These are phyloP conservation scores for Trichoderma cornu-damae DNA, from an alignment of 2,329 filamentous ascomycete species.

Conservation along the genomic window DNA sequence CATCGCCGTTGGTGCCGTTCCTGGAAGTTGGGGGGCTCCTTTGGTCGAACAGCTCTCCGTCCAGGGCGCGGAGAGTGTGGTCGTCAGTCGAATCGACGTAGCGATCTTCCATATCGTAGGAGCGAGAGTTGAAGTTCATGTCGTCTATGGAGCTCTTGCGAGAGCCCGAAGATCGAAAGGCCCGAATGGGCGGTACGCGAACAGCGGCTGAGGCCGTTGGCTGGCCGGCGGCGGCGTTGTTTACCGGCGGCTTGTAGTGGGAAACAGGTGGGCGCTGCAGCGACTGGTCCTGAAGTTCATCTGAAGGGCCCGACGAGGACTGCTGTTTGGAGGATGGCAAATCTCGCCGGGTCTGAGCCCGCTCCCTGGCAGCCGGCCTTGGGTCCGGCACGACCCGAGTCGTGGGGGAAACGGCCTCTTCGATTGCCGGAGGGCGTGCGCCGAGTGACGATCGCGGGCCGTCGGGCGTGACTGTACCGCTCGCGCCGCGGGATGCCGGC, in stretches of 20 bases:
- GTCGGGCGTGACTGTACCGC: slow-evolving; percentile 30
- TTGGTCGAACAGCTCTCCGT: slow-evolving; percentile 34
- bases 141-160: slow-evolving; percentile 50
- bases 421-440: slow-evolving; percentile 32
- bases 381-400: slow-evolving; percentile 23
- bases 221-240: slow-evolving; percentile 29
- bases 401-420: slow-evolving; percentile 27
- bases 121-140: slow-evolving; percentile 44
- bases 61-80: slow-evolving; percentile 46
- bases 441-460: slow-evolving; percentile 31
- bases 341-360: slow-evolving; percentile 42
- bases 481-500: slow-evolving; percentile 32
- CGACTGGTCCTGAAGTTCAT: slow-evolving; percentile 44
- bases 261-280: slow-evolving; percentile 45
- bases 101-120: slow-evolving; percentile 42
- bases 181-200: slow-evolving; percentile 48
- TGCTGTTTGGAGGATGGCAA: slow-evolving; percentile 43
- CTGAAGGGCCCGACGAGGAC: slow-evolving; percentile 35
- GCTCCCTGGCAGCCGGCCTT: slow-evolving; percentile 22
- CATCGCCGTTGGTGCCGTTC: slow-evolving; percentile 41
- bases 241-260: slow-evolving; percentile 42
- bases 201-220: slow-evolving; percentile 28
- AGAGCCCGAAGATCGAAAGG: slow-evolving; percentile 53
- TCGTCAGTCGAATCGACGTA: slow-evolving; percentile 44
- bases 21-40: slow-evolving; percentile 34